Conservation (phyloP, 2,329 filamentous ascomycete genomes). For the Magnaporthiopsis incrustans region DNA sequence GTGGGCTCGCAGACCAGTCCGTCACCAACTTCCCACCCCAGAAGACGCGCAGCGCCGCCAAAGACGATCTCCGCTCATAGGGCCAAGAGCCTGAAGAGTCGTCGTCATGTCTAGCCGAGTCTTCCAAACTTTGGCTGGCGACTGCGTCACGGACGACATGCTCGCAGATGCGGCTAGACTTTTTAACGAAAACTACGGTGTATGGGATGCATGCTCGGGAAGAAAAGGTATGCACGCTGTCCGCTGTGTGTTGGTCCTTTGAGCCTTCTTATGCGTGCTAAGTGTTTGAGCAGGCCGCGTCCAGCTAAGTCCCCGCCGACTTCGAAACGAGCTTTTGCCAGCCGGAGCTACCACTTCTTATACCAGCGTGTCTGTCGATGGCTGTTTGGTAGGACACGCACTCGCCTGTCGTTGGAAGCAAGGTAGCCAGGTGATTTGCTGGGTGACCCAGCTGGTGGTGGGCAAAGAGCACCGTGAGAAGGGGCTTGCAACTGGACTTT, state of each 20-base stretch:
- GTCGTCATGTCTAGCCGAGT: background rate
- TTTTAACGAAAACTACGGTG: constrained; percentile 21
- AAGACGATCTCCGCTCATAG: no score
- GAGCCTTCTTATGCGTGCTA: background rate
- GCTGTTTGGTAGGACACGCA: constrained; percentile 24
- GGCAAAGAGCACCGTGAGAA: constrained; percentile 25
- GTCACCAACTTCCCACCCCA: no score
- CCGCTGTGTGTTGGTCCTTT: background rate
- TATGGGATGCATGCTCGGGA: background rate
- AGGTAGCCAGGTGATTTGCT: constrained; percentile 24
- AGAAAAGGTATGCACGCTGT: background rate
- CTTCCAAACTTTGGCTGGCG: background rate
- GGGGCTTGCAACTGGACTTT: constrained; percentile 25
- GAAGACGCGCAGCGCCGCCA: no score
- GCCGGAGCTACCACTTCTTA: constrained; percentile 18
- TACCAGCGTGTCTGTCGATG: constrained; percentile 11
- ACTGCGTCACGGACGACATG: constrained; percentile 25
- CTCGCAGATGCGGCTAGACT: constrained; percentile 26
- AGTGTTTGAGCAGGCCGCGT: background rate
- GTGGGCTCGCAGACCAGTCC: no score
- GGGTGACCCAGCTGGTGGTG: constrained; percentile 33
- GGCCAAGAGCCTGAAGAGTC: no score
- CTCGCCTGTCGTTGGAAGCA: constrained; percentile 27
- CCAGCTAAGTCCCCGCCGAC: constrained; percentile 15
- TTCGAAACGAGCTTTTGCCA: constrained; percentile 25